Percentiles rank a stretch among this genome's conserved stretches.
These are phyloP conservation scores for Geosiphon pyriformis DNA, from an alignment of 192 early-diverging fungal genomes.

Conservation along the genomic window DNA sequence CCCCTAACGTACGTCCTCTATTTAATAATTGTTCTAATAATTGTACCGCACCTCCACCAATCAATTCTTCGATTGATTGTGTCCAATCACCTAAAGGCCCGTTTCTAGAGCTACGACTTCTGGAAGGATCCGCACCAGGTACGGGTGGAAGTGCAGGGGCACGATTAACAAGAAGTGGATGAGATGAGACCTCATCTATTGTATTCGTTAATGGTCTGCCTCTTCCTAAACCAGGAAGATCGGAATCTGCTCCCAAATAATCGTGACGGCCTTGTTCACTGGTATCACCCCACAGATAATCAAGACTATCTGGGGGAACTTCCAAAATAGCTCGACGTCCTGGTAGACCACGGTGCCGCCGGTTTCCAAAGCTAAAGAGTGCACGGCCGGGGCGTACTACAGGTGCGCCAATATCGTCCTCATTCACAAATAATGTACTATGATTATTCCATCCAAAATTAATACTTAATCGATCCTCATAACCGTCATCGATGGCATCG, in stretches of 20 bases:
- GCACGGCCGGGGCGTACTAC: slow-evolving; percentile 22
- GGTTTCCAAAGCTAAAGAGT: slow-evolving; percentile 37
- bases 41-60: slow-evolving; percentile 54
- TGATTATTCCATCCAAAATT: slow-evolving; percentile 34
- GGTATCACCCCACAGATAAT: slow-evolving; percentile 32
- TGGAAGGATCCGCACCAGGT: slow-evolving; percentile 10
- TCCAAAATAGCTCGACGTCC: slow-evolving; percentile 32
- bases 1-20: slow-evolving; percentile 28
- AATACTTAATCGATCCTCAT: slow-evolving; percentile 31
- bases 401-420: slow-evolving; percentile 37
- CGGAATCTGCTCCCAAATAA: slow-evolving; percentile 29
- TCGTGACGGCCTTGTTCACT: slow-evolving; percentile 33
- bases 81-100: slow-evolving; percentile 43
- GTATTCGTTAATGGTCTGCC: slow-evolving; percentile 30
- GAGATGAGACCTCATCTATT: slow-evolving; percentile 56
- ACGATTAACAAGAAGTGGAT: slow-evolving; percentile 61
- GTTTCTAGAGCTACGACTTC: slow-evolving; percentile 31
- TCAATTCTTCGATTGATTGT: slow-evolving; percentile 58
- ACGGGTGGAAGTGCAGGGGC: slow-evolving; percentile 17
- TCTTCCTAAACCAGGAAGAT: slow-evolving; percentile 32
- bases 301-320: slow-evolving; percentile 34
- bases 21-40: slow-evolving; percentile 43
- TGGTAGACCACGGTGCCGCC: slow-evolving; percentile 33
- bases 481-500: slow-evolving; percentile 44
- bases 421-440: slow-evolving; percentile 28